Evolutionary conservation across 2,329 filamentous ascomycete genomes (phyloP).

Genomic region (Fusarium nurragi): DNA sequence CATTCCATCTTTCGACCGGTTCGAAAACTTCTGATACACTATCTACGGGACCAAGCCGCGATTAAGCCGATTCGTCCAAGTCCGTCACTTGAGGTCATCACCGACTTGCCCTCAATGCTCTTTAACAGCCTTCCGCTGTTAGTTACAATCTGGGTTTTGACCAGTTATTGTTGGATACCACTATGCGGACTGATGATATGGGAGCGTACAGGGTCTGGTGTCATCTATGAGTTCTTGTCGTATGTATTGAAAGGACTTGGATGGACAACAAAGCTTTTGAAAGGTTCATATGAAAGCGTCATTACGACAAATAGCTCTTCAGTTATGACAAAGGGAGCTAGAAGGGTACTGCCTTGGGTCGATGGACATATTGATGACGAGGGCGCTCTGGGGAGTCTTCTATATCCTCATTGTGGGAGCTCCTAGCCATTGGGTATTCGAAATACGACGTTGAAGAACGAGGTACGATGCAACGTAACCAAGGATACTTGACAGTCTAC

Average conservation of each 20-base stretch:
- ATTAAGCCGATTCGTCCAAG: conserved; percentile 25
- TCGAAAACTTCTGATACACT: conserved; percentile 23
- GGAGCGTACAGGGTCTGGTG: conserved; percentile 29
- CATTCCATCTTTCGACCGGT: conserved; percentile 30
- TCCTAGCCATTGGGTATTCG: neutral
- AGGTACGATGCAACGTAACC: neutral
- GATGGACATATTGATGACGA: conserved; percentile 21
- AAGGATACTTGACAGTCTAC: neutral
- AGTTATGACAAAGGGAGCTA: conserved; percentile 12
- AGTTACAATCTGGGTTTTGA: conserved; percentile 30
- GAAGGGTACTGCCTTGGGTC: conserved; percentile 18
- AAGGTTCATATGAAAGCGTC: neutral
- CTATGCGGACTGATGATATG: conserved; percentile 32
- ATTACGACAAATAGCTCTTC: neutral
- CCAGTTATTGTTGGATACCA: conserved; percentile 34
- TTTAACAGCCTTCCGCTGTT: conserved; percentile 22
- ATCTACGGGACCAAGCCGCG: conserved; percentile 23
- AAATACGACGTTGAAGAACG: conserved; percentile 6
- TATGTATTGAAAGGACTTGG: conserved; percentile 1
- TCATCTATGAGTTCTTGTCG: conserved; percentile 22
- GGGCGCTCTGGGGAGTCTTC: conserved; percentile 17
- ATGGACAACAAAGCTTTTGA: neutral
- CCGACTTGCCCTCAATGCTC: conserved; percentile 31
- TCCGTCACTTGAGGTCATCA: conserved; percentile 21
- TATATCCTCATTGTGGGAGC: conserved; percentile 13